These are phyloP conservation scores for Voacanga thouarsii DNA, from an alignment of 257 asterid species.

Conservation along the genomic window DNA sequence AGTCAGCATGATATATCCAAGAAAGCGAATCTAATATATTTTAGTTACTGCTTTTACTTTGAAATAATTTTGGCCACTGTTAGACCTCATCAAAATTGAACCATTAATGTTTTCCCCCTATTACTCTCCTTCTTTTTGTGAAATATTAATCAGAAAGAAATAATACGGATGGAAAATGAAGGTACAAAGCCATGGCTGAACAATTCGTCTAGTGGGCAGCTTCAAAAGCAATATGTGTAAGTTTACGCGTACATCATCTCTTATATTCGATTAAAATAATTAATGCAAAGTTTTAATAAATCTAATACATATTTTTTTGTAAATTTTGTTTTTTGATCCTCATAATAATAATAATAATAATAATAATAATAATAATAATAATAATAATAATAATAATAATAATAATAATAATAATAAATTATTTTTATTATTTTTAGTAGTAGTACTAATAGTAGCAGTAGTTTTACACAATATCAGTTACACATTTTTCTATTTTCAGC, in stretches of 20 bases:
- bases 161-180: background rate
- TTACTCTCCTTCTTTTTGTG: background rate
- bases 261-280: too few relatives aligned
- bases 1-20: too few relatives aligned
- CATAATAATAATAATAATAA: too few relatives aligned
- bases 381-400: too few relatives aligned
- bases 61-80: background rate
- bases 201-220: background rate
- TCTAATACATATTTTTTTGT: too few relatives aligned
- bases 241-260: background rate
- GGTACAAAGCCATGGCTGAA: background rate
- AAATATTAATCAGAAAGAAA: background rate
- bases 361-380: too few relatives aligned
- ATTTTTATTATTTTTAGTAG: too few relatives aligned
- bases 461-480: background rate
- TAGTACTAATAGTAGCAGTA: background rate
- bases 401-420: too few relatives aligned
- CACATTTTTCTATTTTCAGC: background rate
- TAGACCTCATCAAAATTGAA: background rate
- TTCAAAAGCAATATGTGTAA: background rate
- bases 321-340: too few relatives aligned
- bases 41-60: too few relatives aligned
- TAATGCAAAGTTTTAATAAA: too few relatives aligned
- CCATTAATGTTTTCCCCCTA: background rate
- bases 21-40: too few relatives aligned